Evolutionary conservation across 1,139 yeast genomes (phyloP).

Genomic region (Yamadazyma buinensis): DNA sequence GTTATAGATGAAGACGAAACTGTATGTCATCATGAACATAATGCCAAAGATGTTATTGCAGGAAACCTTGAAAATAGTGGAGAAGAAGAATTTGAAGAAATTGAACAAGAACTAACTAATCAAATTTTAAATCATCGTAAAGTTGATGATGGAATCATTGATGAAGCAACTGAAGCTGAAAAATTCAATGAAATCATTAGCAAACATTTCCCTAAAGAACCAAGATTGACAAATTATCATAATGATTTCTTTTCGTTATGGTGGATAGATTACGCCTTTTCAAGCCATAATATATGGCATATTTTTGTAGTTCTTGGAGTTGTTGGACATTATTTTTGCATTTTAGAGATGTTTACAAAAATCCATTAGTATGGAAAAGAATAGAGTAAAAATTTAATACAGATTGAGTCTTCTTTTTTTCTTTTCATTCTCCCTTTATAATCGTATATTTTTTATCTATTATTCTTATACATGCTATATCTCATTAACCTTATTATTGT

Average conservation of each 20-base stretch:
- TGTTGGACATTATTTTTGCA: constrained; percentile 77
- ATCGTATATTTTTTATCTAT: neutral
- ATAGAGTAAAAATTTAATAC: neutral
- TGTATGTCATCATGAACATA: constrained; percentile 25
- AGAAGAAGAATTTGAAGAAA: constrained; percentile 44
- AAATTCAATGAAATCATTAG: constrained; percentile 35
- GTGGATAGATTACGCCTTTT: constrained; percentile 78
- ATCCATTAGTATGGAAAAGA: constrained; percentile 1
- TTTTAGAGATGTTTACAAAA: constrained; percentile 60
- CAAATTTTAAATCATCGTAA: constrained; percentile 12
- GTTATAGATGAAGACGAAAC: constrained; percentile 41
- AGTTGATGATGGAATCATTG: constrained; percentile 5
- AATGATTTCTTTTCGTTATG: constrained; percentile 60
- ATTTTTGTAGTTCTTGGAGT: constrained; percentile 84
- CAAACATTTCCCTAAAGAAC: constrained; percentile 53
- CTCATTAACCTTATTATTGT: constrained; percentile 8
- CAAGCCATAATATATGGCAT: constrained; percentile 94
- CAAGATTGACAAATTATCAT: constrained; percentile 40
- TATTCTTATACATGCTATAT: neutral
- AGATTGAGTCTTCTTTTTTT: no score
- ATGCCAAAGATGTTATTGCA: constrained; percentile 31
- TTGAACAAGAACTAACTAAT: constrained; percentile 30
- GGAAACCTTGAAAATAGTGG: constrained; percentile 39
- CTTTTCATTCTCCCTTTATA: neutral
- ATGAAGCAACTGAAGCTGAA: constrained; percentile 16